Evolutionary conservation across 2,329 filamentous ascomycete genomes (phyloP), one percentile per base, ranked within the genome.

Genomic region (Cercospora janseana): DNA sequence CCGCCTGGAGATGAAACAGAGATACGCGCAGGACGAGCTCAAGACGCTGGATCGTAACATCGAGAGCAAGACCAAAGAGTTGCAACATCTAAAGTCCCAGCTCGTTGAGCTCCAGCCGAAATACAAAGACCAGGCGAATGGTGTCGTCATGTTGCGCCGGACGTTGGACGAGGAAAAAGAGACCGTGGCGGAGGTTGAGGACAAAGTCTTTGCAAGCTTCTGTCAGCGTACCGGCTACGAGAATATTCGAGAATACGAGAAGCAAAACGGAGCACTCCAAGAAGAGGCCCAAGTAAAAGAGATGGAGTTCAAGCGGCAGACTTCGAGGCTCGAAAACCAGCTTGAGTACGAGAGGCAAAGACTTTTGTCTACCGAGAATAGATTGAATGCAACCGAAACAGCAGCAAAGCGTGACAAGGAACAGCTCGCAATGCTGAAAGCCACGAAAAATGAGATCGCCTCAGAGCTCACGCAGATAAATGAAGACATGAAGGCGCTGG

Each of bases 211-310:
- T 69, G 78, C 78, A 16, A 77, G 78, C 31, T 98, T 98, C 72
- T 98, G 93, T 72, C 80, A 83, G 61, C 82, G 87, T 48, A 81
- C 96, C 15, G 89, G 91, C 0, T 97, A 95, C 67, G 78, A 81
- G 51, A 86, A 94, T 63, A 94, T 98, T 57, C 87, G 92, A 51
- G 87, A 89, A 51, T 98, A 97, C 63, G 90, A 97, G 67, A 86
- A 86, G 20, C 91, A 94, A 60, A 93, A 97, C 70, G 92, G 93
- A 41, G 90, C 87, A 32, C 75, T 95, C 41, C 91, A 97, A 69
- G 88, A 95, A 67, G 89, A 97, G 67, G 87, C 88, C 35, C 85
- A 85, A 0, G 85, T 93, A 69, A 91, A 91, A 74, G 88, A 88
- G 56, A 83, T 87, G 46, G 85, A 91, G 59, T 97, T 95, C 62